These are phyloP conservation scores for Irpex sp. DNA, from an alignment of 1,284 basidiomycete species.

Conservation along the genomic window DNA sequence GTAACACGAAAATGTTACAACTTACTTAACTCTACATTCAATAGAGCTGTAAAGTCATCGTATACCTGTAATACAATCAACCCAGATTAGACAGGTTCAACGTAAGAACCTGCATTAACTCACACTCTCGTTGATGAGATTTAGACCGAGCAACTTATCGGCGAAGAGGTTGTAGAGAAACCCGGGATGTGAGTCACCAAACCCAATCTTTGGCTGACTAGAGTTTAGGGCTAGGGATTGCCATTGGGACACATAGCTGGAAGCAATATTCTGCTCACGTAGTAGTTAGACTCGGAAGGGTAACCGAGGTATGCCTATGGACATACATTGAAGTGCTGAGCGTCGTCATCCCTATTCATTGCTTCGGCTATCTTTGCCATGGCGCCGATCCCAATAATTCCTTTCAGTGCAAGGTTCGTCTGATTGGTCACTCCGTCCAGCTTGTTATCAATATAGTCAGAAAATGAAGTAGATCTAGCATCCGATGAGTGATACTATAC, in stretches of 20 bases:
- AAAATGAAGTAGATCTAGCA: not conserved
- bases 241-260: not conserved
- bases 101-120: too few species aligned
- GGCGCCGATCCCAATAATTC: not conserved
- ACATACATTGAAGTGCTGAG: not conserved
- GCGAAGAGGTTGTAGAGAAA: not conserved
- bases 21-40: not conserved
- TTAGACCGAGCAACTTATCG: not conserved
- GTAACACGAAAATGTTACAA: not conserved
- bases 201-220: too few species aligned
- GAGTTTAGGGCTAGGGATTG: not conserved
- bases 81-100: too few species aligned
- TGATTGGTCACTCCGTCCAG: not conserved
- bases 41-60: not conserved
- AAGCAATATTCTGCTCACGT: not conserved
- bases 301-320: not conserved
- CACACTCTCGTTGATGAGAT: not conserved
- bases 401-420: not conserved
- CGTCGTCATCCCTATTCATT: not conserved
- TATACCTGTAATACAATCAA: not conserved
- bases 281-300: not conserved
- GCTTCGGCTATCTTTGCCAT: not conserved
- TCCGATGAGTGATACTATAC: not conserved
- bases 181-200: not conserved
- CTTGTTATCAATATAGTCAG: not conserved